Base-by-base conservation (phyloP, 2,329 filamentous ascomycete genomes). In the Fusarium sp. region DNA sequence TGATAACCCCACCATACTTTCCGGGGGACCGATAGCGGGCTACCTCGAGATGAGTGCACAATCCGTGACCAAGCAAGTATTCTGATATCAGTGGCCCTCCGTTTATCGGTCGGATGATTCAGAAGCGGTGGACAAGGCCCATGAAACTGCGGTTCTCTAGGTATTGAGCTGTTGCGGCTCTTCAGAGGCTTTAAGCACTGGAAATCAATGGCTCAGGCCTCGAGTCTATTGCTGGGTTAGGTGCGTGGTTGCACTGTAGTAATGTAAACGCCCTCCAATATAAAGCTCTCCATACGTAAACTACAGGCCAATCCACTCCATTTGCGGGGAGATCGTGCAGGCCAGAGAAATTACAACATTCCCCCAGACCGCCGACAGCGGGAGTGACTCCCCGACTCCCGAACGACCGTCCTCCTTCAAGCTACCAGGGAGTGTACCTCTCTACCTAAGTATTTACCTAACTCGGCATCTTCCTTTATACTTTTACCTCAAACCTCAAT, bases 371-470 rank as follows among this genome's bases (percentile, higher is more conserved):
- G 73, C 73, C 73, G 73, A 74, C 63, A 72, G 70, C 69, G 69
- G 67, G 68, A 71, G 55, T 75, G 73, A 74, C 73, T 74, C 73
- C 59, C 71, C 73, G 73, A 75, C 69, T 75, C 55, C 73, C 73
- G 73, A 69, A 62, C 51, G 58, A 50, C 60, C 48, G 55, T 63
- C 60, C 48, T 59, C 42, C 49, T 53, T 51, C 48, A 55, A 53
- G 51, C 53, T 63, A 32, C 34, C 34, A 37, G 10, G 34, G 34
- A 37, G 34, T 37, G 18, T 37, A 37, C 34, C 34, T 49, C n/a
- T 23, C 14, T 32, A 32, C 14, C 46, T 48, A n/a, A n/a, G n/a
- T n/a, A 48, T 21, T 34, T 51, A 51, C 21, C 20, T 71, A 64
- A 63, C 59, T 72, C 48, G 23, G 60, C 48, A 50, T 41, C 45